Base-by-base conservation (phyloP, 768 basidiomycete genomes). In the Lepiota brunneoincarnata region DNA sequence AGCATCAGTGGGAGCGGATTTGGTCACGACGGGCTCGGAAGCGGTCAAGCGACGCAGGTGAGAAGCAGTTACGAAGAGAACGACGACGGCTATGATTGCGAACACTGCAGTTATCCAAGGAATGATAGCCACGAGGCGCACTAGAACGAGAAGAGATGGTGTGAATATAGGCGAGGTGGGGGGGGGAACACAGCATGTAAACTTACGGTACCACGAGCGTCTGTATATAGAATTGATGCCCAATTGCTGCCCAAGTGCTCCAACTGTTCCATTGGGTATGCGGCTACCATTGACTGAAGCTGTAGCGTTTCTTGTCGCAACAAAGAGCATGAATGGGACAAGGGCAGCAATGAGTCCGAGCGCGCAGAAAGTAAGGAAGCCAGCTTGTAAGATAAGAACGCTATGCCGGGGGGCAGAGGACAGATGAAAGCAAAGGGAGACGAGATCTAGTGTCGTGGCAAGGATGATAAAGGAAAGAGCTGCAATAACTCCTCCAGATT, bases 321-420 rank as follows among this genome's bases (percentile, higher is more conserved):
- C 70, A 62, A 75, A 73, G 61, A 69, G 65, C 14, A 74, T 75
- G 60, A 73, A 77, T 6, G 80, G 68, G 7, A 81, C 67, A 20
- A 75, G 64, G 3, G 69, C 65, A 17, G 75, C 75, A 58, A 81
- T 69, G 38, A 81, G 64, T 74, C 75, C 80, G 21, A 71, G 39
- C 34, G 70, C 61, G 58, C 69, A 69, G 58, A 80, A 76, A 18
- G 67, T 63, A 43, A 80, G 67, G 14, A 70, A 20, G 50, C 53
- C 62, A 50, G 58, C 69, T 63, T 75, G 73, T 26, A 69, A 14
- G 21, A 59, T 61, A 42, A 73, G 67, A n/a, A 55, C 55, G n/a
- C 49, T 53, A 15, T 26, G 17, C 3, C 45, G 36, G 14, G 61
- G 44, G 39, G 53, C 51, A 1, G 63, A 63, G 11, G 58, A 50